Conservation (phyloP, 2,329 filamentous ascomycete genomes). For the Scedosporium dehoogii region DNA sequence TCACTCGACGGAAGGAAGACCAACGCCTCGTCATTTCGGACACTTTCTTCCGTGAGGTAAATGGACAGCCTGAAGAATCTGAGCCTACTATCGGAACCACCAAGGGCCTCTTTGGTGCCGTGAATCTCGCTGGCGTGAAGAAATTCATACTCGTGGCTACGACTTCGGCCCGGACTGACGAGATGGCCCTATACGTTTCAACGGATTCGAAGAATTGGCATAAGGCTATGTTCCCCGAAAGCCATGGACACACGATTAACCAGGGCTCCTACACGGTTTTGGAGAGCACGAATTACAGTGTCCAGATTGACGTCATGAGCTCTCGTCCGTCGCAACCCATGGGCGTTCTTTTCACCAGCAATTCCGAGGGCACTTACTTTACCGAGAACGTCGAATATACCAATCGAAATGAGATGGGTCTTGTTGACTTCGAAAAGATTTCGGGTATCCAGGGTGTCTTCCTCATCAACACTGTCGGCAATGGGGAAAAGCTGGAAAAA, state of each 20-base stretch:
- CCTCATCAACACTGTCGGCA: slow-evolving; percentile 80
- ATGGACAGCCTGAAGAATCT: slow-evolving; percentile 44
- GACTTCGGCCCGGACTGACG: slow-evolving; percentile 67
- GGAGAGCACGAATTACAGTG: slow-evolving; percentile 95
- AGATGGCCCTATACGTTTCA: slow-evolving; percentile 86
- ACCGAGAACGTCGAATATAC: slow-evolving; percentile 86
- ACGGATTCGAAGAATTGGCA: slow-evolving; percentile 82
- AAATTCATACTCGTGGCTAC: slow-evolving; percentile 79
- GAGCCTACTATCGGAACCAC: slow-evolving; percentile 71
- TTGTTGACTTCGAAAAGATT: slow-evolving; percentile 94
- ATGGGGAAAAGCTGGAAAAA: slow-evolving; percentile 64
- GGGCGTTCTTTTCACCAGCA: slow-evolving; percentile 88
- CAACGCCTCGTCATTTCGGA: slow-evolving; percentile 75
- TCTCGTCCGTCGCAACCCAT: slow-evolving; percentile 55
- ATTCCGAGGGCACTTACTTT: slow-evolving; percentile 95
- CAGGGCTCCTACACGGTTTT: slow-evolving; percentile 88
- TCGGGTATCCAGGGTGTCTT: slow-evolving; percentile 86
- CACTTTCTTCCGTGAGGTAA: slow-evolving; percentile 58
- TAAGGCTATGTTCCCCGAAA: slow-evolving; percentile 75
- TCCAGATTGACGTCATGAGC: slow-evolving; percentile 89
- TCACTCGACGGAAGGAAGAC: slow-evolving; percentile 61
- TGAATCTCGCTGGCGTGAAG: slow-evolving; percentile 75
- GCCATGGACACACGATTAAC: slow-evolving; percentile 58
- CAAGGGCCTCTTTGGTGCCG: slow-evolving; percentile 66
- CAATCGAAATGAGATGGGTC: slow-evolving; percentile 65